Evolutionary conservation across 192 early-diverging fungal genomes (phyloP).

Genomic region (Coemansia sp.): DNA sequence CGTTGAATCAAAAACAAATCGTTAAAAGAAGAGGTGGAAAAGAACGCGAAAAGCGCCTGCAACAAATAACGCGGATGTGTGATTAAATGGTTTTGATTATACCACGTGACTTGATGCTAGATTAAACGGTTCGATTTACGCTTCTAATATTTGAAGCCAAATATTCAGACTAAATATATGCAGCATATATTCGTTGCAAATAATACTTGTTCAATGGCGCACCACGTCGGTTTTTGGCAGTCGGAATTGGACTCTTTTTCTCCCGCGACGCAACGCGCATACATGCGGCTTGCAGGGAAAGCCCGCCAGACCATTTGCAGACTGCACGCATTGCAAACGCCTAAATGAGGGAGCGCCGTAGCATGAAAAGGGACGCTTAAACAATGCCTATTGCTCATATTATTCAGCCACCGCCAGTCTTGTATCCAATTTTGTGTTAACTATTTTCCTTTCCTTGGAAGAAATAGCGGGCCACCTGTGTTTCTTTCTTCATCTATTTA

Average conservation of each 20-base stretch:
- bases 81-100: neutral
- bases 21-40: neutral
- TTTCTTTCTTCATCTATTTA: constrained; percentile 2
- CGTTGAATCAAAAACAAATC: neutral
- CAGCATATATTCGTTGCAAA: too few relatives aligned
- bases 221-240: neutral
- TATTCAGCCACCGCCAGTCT: constrained; percentile 1
- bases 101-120: neutral
- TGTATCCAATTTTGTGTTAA: neutral
- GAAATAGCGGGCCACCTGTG: neutral
- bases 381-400: neutral
- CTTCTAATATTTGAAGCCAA: too few relatives aligned
- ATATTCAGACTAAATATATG: too few relatives aligned
- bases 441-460: neutral
- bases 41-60: constrained; percentile 2
- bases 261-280: neutral
- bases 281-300: constrained; percentile 1
- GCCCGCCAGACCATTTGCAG: neutral
- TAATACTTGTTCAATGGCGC: too few relatives aligned
- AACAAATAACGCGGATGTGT: neutral
- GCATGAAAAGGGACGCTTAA: neutral
- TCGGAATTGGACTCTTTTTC: neutral
- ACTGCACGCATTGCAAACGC: neutral
- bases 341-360: neutral
- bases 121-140: neutral